Evolutionary conservation across 192 early-diverging fungal genomes (phyloP).

Genomic region (Coemansia sp.): DNA sequence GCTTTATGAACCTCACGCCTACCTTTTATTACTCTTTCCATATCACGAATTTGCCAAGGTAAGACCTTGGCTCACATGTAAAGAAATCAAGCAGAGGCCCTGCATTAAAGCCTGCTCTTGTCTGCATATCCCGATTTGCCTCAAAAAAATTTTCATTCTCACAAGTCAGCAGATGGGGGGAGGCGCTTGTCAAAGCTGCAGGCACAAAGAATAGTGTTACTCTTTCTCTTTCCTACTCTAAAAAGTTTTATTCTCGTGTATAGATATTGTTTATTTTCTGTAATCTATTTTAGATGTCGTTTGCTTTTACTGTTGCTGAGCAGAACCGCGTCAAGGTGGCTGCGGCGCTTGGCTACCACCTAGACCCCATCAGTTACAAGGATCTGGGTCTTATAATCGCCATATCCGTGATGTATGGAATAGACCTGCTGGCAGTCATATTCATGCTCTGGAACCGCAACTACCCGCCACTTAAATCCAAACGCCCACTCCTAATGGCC

Average conservation of each 20-base stretch:
- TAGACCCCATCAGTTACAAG: constrained; percentile 31
- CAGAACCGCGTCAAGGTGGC: constrained; percentile 29
- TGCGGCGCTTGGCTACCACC: constrained; percentile 18
- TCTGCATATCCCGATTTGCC: constrained; percentile 4
- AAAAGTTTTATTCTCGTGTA: not conserved
- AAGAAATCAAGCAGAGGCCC: not conserved
- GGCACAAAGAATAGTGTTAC: no score
- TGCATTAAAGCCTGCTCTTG: not conserved
- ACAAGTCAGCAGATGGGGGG: not conserved
- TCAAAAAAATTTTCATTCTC: no score
- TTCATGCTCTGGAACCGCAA: constrained; percentile 40
- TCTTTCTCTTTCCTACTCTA: not conserved
- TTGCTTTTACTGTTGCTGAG: constrained; percentile 30
- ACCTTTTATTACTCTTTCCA: not conserved
- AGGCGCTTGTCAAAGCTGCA: not conserved
- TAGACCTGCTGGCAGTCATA: constrained; percentile 31
- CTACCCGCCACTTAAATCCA: constrained; percentile 48
- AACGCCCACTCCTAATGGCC: constrained; percentile 39
- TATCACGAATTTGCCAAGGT: not conserved
- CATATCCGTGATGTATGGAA: constrained; percentile 23
- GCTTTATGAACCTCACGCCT: not conserved
- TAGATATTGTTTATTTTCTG: not conserved
- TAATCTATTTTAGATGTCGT: constrained; percentile 17
- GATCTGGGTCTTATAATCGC: constrained; percentile 33
- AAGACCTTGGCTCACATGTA: not conserved